These are phyloP conservation scores for Xylariaceae sp. DNA, from an alignment of 2,329 filamentous ascomycete species.

Conservation along the genomic window DNA sequence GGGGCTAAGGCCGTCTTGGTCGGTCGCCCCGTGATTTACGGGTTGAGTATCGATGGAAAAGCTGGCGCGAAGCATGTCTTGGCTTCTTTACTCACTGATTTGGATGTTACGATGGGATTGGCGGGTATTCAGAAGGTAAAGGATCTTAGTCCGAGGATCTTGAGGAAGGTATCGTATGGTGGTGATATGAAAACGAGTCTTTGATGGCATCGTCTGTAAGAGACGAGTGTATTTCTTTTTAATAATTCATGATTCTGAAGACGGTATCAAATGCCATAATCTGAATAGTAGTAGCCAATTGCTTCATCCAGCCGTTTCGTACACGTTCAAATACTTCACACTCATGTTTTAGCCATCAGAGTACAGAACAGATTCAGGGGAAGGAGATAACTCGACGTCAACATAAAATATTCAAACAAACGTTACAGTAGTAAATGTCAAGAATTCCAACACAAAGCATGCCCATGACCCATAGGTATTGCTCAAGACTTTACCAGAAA, in stretches of 20 bases:
- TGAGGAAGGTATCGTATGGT: conserved; percentile 33
- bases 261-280: background rate
- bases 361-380: background rate
- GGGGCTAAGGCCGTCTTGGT: conserved; percentile 54
- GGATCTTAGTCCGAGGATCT: conserved; percentile 33
- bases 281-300: background rate
- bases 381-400: conserved; percentile 1
- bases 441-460: background rate
- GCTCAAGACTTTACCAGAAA: conserved; percentile 8
- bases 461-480: background rate
- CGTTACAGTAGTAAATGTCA: background rate
- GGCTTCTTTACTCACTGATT: conserved; percentile 26
- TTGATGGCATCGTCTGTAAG: conserved; percentile 10
- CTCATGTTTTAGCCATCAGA: background rate
- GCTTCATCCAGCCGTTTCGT: background rate
- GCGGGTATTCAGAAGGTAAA: conserved; percentile 34
- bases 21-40: conserved; percentile 53
- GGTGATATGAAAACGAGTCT: conserved; percentile 33
- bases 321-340: background rate
- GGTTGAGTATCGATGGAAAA: conserved; percentile 28
- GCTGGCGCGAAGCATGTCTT: conserved; percentile 28
- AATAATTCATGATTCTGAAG: background rate
- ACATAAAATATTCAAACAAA: background rate
- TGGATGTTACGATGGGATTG: conserved; percentile 28
- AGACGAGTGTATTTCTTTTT: background rate